Evolutionary conservation across 2,329 filamentous ascomycete species (phyloP), one percentile per base, ranked within the genome.

Genomic region (Fonsecaea nubica): DNA sequence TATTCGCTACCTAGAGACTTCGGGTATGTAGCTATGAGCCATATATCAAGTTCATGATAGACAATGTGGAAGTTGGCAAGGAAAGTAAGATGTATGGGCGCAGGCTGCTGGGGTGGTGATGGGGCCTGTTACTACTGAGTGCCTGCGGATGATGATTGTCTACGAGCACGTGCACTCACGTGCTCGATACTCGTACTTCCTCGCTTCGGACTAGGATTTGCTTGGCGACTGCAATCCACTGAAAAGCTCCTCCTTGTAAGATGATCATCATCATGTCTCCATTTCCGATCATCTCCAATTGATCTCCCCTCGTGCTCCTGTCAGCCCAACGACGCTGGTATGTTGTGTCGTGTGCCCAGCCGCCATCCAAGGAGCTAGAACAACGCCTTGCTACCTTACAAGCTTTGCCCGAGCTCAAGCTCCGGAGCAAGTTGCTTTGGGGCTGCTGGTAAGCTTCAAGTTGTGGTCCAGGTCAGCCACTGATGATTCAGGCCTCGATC

Each of bases 231-330:
- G 42, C 7, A 36, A 48, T n/a, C 42, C 7, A 21, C n/a, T 21
- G 30, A 3, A 3, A 7, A 13, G 45, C 45, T 25, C 45, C 10
- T 30, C 18, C 30, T 32, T 6, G 30, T 32, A 32, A 32, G 4
- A 32, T 32, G 30, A 32, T 32, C 30, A 32, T 32, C 30, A 32
- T 32, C 30, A 25, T 30, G 1, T 12, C 21, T 25, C 45, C 40
- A n/a, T 50, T 21, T 13, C 21, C 12, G 18, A 35, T 38, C 54
- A 15, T 30, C 50, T 54, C 60, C 64, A 66, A 66, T 56, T 63
- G 60, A 55, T 55, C 13, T n/a, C 8, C 54, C 64, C 59, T 61
- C 64, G 55, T 66, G 64, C 59, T 48, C 40, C n/a, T 59, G 48
- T 38, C 42, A 8, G 48, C 18, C 42, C 21, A 33, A 21, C 18